phyloP scores from a whole-genome alignment of 805 yeast species.

The Deakozyma indianensis region DNA sequence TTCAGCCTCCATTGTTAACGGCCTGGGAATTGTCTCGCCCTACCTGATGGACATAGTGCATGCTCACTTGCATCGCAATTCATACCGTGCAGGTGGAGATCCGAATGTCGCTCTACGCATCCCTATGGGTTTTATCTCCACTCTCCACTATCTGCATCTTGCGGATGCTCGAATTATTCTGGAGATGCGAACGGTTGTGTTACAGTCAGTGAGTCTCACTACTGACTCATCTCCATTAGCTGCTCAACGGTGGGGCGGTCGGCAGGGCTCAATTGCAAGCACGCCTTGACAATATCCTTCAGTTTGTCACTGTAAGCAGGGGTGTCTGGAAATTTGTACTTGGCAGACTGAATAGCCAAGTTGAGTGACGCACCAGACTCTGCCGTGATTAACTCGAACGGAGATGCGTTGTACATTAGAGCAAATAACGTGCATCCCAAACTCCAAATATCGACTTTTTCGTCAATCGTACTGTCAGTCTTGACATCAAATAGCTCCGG shows the following conservation, averaged over 20 bases:
- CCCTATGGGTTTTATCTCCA: too few species aligned
- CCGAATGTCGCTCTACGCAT: too few species aligned
- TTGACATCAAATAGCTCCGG: conserved; percentile 78
- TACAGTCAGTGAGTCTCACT: too few species aligned
- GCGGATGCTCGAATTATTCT: too few species aligned
- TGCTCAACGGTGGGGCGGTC: conserved; percentile 52
- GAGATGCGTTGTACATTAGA: conserved; percentile 64
- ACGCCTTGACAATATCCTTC: conserved; percentile 39
- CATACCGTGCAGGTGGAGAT: too few species aligned
- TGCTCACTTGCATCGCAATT: too few species aligned
- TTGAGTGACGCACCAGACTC: conserved; percentile 71
- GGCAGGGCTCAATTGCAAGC: conserved; percentile 48
- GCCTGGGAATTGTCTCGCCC: too few species aligned
- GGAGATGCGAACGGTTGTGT: too few species aligned
- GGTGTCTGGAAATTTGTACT: conserved; percentile 39
- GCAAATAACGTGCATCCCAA: conserved; percentile 75
- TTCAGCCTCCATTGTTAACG: too few species aligned
- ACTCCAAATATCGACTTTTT: conserved; percentile 81
- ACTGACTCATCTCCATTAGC: conserved; percentile 23
- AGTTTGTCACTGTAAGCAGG: conserved; percentile 42
- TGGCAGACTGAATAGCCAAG: conserved; percentile 60
- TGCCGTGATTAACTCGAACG: conserved; percentile 73
- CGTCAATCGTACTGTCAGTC: conserved; percentile 50
- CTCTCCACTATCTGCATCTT: too few species aligned
- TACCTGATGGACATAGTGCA: too few species aligned